These are phyloP conservation scores for Crithidia mellificae DNA, from an alignment of 208 protist genomes.

Conservation along the genomic window DNA sequence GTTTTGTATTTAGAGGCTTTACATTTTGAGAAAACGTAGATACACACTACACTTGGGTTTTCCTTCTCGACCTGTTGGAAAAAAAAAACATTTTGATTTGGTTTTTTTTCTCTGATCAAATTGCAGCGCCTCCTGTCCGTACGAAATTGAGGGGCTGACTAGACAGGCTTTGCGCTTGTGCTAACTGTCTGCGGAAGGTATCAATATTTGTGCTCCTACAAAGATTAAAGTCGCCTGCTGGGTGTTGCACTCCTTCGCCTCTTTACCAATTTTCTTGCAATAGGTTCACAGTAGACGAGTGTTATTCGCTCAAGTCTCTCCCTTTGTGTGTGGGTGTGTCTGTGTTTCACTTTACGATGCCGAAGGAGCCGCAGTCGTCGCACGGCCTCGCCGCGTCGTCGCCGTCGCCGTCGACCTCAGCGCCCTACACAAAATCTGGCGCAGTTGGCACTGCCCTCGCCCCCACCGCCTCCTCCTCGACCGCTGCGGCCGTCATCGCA, in stretches of 20 bases:
- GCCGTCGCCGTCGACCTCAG: too few relatives aligned
- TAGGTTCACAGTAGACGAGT: too few relatives aligned
- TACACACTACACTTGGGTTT: not conserved
- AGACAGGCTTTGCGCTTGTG: too few relatives aligned
- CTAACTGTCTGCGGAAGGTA: too few relatives aligned
- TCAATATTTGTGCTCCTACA: too few relatives aligned
- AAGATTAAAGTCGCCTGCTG: not conserved
- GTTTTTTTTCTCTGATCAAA: not conserved
- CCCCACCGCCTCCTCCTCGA: constrained; percentile 6
- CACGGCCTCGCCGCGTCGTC: constrained; percentile 10
- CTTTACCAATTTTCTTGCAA: not conserved
- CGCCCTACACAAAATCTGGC: constrained; percentile 24
- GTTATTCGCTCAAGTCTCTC: too few relatives aligned
- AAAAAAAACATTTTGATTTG: not conserved
- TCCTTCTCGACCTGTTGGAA: not conserved
- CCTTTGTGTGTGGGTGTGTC: not conserved
- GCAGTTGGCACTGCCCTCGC: constrained; percentile 16
- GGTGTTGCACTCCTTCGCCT: not conserved
- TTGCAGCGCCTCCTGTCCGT: constrained; percentile 15
- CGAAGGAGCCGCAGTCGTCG: constrained; percentile 26
- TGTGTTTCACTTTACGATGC: constrained; percentile 6
- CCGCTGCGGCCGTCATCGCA: constrained; percentile 10
- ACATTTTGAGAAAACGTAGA: too few relatives aligned
- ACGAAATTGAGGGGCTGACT: too few relatives aligned
- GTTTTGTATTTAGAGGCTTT: too few relatives aligned